A percentile compares a stretch with the other conserved stretches of the same genome.
These are phyloP conservation scores for Afroboletus lepidellus DNA, from an alignment of 1,284 basidiomycete species.

Conservation along the genomic window DNA sequence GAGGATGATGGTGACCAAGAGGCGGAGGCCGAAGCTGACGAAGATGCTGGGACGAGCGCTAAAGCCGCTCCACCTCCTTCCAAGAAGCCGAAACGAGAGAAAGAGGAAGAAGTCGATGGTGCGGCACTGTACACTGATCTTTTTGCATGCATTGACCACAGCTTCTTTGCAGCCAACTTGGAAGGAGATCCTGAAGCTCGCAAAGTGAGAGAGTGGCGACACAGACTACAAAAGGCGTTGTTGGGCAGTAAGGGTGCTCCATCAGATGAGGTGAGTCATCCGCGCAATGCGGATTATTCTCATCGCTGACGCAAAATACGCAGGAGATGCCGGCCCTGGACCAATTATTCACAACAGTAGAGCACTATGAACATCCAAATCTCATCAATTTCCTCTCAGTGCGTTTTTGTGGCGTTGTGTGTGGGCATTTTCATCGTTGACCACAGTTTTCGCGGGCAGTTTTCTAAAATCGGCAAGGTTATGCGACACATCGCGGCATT, in stretches of 20 bases:
- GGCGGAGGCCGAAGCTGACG: constrained; percentile 46
- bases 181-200: constrained; percentile 68
- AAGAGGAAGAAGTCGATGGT: constrained; percentile 59
- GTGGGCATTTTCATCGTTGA: constrained; percentile 20
- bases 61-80: constrained; percentile 58
- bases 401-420: constrained; percentile 32
- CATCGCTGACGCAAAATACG: constrained; percentile 11
- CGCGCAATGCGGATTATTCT: neutral
- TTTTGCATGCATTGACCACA: constrained; percentile 10
- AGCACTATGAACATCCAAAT: constrained; percentile 80
- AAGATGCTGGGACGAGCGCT: constrained; percentile 53
- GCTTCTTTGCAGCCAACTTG: constrained; percentile 40
- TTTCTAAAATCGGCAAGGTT: constrained; percentile 97
- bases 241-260: constrained; percentile 54
- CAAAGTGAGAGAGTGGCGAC: constrained; percentile 78
- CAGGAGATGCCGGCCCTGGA: constrained; percentile 82
- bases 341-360: constrained; percentile 78
- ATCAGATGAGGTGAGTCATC: constrained; percentile 44
- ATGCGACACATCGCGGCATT: constrained; percentile 91
- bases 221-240: constrained; percentile 80
- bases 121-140: constrained; percentile 23
- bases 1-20: constrained; percentile 55
- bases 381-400: constrained; percentile 83
- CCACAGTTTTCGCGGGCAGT: constrained; percentile 43
- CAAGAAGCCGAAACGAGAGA: constrained; percentile 66